Conservation (phyloP, 768 basidiomycete species). For the Kwoniella botswanensis region DNA sequence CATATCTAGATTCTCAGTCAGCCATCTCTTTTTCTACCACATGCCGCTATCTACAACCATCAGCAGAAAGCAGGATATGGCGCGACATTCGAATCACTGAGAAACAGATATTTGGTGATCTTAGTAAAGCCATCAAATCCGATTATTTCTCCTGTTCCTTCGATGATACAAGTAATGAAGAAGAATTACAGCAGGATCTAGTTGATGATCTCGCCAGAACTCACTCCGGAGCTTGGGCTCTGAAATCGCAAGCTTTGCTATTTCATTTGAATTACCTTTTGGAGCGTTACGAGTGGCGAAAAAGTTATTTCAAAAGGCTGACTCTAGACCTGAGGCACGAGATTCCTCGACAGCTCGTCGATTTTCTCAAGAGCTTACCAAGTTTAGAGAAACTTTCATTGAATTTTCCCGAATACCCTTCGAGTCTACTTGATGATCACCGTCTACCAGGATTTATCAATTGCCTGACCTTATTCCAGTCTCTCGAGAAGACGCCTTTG, state of each 20-base stretch:
- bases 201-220: not conserved
- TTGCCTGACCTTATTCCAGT: not conserved
- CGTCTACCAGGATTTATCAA: not conserved
- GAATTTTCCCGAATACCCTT: not conserved
- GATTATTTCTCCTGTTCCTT: not conserved
- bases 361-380: not conserved
- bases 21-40: slow-evolving; percentile 24
- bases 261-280: not conserved
- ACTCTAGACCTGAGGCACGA: not conserved
- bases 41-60: slow-evolving; percentile 7
- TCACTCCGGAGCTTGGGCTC: not conserved
- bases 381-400: not conserved
- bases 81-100: slow-evolving; percentile 7
- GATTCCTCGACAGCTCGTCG: not conserved
- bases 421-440: not conserved
- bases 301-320: not conserved
- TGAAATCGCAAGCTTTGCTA: not conserved
- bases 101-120: not conserved
- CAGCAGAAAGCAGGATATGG: slow-evolving; percentile 25
- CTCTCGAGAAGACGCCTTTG: not conserved
- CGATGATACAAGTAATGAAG: not conserved
- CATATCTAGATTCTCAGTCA: slow-evolving; percentile 10
- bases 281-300: not conserved
- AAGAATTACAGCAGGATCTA: not conserved
- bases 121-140: not conserved